Base-by-base conservation (phyloP, 1,284 basidiomycete species). In the Rhodotorula glutinis region DNA sequence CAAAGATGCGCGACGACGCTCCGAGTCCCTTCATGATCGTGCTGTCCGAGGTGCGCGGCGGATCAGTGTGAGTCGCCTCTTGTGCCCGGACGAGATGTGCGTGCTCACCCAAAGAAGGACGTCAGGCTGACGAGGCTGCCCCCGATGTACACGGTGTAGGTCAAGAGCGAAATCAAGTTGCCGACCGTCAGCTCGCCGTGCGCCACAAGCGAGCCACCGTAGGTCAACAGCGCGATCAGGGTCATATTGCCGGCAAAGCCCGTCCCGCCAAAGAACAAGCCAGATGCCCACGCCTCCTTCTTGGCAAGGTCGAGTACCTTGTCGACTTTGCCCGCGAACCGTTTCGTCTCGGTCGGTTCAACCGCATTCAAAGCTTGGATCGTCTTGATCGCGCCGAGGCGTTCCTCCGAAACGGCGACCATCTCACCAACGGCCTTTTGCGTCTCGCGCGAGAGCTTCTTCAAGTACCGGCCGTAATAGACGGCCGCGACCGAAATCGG, bases 401-500 rank as follows among this genome's bases (percentile, higher is more conserved):
- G 88, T 76, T 98, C 96, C 70, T 92, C 88, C 3, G 94, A 92
- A 11, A 87, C 85, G 66, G 30, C 53, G 10, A 73, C 67, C 66
- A 75, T 69, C 54, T 75, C 62, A 53, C 69, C 63, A 38, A 64
- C 60, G 25, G 61, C 55, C 76, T 95, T 92, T 78, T 98, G 95
- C 8, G 94, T 96, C 75, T 87, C 83, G 76, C 91, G 92, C 21
- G 92, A 93, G 4, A 98, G 84, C 71, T 88, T 88, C 76, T 95
- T 93, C 57, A 98, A 81, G 79, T 97, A 98, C 19, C 92, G 86
- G 65, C 95, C 95, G 77, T 98, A 98, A 78, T 93, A 91, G 23
- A 98, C 94, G 54, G 93, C 94, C 70, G 92, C 94, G 65, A 98
- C 84, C 11, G 93, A 95, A 14, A 98, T 88, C 0, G 95, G 95